Base-by-base conservation (phyloP, 352 stramenopile genomes). In the Thalassiosira oceanica region DNA sequence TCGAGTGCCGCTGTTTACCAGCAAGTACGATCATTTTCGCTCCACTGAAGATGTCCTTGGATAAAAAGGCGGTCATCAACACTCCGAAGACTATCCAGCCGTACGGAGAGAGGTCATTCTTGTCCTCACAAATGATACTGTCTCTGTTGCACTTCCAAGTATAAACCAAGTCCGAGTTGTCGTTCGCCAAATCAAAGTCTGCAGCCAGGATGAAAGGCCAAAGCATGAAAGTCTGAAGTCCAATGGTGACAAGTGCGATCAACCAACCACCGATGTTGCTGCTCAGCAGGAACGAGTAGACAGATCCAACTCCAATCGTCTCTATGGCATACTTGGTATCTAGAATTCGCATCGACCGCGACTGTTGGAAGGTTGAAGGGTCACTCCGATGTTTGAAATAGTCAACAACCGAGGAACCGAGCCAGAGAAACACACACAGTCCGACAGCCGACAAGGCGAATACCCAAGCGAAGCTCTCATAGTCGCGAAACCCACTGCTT, bases 41-140 rank as follows among this genome's bases (percentile, higher is more conserved):
- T 10, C 51, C 51, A 37, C 16, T 61, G 3, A 61, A n/a, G 7
- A 61, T 6, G 24, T 61, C 51, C 51, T 29, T n/a, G 31, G 26
- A 10, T 8, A 61, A 18, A 52, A 39, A 26, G 13, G 51, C 4
- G 10, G 21, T 10, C 51, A 61, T 61, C 16, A 61, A 18, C 6
- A 61, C 36, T 18, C 3, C 36, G 16, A 52, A 61, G 8, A 27
- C 28, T 10, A 35, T 16, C 51, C 51, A 61, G 36, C 51, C 51
- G 5, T 37, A 4, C 2, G 6, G 20, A 20, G 4, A 33, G 5
- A 53, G 8, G 51, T 61, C 42, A 13, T 6, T n/a, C 21, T 55
- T 18, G 26, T 61, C 51, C 3, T 36, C 10, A 27, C 51, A 61
- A 11, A 52, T 36, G 7, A 55, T 5, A 18, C 24, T 33, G 26